Percentiles rank a stretch among this genome's conserved stretches.
These are phyloP conservation scores for Lycium ferocissimum DNA, from an alignment of 257 asterid genomes.

Conservation along the genomic window DNA sequence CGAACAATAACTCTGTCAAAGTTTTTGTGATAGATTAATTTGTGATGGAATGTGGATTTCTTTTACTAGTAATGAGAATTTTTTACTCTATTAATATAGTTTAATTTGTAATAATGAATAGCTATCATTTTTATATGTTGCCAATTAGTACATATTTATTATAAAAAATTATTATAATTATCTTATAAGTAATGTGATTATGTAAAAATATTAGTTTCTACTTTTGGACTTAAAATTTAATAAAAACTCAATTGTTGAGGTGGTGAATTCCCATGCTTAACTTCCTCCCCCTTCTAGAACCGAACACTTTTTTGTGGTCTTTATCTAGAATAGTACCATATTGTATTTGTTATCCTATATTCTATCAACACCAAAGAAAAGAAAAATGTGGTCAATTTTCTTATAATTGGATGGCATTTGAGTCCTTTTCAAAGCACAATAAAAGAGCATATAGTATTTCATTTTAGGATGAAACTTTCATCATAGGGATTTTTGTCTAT, in stretches of 20 bases:
- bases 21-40: too few relatives aligned
- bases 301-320: background rate
- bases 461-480: background rate
- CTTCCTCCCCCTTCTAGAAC: too few relatives aligned
- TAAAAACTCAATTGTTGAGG: too few relatives aligned
- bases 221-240: too few relatives aligned
- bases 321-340: background rate
- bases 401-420: constrained; percentile 36
- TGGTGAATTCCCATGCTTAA: background rate
- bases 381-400: background rate
- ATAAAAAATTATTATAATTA: background rate
- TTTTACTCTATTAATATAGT: background rate
- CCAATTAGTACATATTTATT: background rate
- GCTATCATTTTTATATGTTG: background rate
- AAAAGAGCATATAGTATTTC: background rate
- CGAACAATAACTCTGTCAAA: too few relatives aligned
- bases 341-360: background rate
- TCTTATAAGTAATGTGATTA: background rate
- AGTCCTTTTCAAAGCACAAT: constrained; percentile 30
- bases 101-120: background rate
- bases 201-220: background rate
- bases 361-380: background rate
- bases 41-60: too few relatives aligned
- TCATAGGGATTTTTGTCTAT: background rate
- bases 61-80: too few relatives aligned